Base-by-base conservation (phyloP, 129 eudicot genomes). In the Lactuca sativa region DNA sequence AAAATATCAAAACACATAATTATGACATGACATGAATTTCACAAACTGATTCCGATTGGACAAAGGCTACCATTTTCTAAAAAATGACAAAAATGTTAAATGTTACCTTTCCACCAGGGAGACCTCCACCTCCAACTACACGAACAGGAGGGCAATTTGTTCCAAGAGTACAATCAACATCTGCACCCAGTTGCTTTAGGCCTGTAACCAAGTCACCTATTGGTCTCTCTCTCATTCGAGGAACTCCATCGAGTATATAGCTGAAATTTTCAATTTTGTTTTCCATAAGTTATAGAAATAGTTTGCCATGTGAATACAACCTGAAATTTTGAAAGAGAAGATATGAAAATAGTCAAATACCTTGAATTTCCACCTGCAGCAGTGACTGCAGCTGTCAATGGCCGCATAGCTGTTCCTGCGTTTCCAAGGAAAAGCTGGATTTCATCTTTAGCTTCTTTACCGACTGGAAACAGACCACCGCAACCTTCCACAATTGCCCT, bases 401-500 rank as follows among this genome's bases (percentile, higher is more conserved):
- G 99, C 40, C 95, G 92, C 99, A 93, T 93, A n/a, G 97, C 97
- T 5, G 99, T 90, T 70, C 99, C 99, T 58, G 97, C 99, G 82
- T 93, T 93, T 63, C 97, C 99, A 49, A 93, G 85, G 83, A 93
- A 93, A 63, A 93, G 99, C 64, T 90, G 86, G 65, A 90, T 80
- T 78, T 93, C 96, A 8, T 82, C 92, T 51, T 64, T 83, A 51
- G 87, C 73, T 44, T 83, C 99, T 79, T 78, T 87, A 71, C 95
- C 88, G 17, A 75, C 89, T 34, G 97, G 99, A 78, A 93, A 93
- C 52, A 77, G 66, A 44, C 99, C 99, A 74, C 95, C 90, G 62
- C 85, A 89, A 75, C 99, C 99, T 78, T 86, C 92, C 55, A 93
- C 96, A 37, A 84, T 47, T 58, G 96, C 99, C 43, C 88, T 82